Base-by-base conservation (phyloP, 345 rosid genomes). In the Syzygium aqueum region DNA sequence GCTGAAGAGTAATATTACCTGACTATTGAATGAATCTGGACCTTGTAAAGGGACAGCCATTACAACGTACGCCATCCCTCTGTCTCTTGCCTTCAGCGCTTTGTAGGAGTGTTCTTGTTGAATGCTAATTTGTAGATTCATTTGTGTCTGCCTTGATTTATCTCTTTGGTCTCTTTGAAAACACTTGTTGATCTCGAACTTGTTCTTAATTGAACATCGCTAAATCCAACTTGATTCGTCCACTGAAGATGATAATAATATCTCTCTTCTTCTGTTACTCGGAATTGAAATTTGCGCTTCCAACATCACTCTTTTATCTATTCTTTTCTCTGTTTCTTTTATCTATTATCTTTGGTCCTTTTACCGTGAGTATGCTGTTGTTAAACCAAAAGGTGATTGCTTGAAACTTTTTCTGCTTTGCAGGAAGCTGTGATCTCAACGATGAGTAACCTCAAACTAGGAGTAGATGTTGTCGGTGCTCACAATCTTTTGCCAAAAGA, bases 401-500 rank as follows among this genome's bases (percentile, higher is more conserved):
- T 84, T 51, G 54, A 49, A 51, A 33, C 85, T 46, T 88, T 87
- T 25, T 46, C 85, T 90, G 85, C 82, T 59, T 19, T 91, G 92
- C 95, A 94, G 91, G 90, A 89, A 37, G 88, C 85, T 86, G 49
- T 37, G 27, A 4, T 73, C 67, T 78, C 49, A 33, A 88, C 83
- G 87, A 94, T 95, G 96, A 95, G 90, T 87, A 94, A 94, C 91
- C 95, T 97, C 87, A 97, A 96, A 92, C 96, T 97, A 6, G 99
- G 95, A 17, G 95, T 97, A 3, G 98, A 95, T 63, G 98, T 97
- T 88, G 90, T 97, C 52, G 90, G 98, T 87, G 99, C 99, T 52
- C 99, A 95, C 91, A 93, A 95, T 91, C 99, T 97, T 67, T 90
- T 97, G 91, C 97, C 99, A 5, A 97, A 96, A 92, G 99, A 97